Evolutionary conservation across 768 basidiomycete species (phyloP), one percentile per base, ranked within the genome.

Genomic region (Cystobasidium onofrii): DNA sequence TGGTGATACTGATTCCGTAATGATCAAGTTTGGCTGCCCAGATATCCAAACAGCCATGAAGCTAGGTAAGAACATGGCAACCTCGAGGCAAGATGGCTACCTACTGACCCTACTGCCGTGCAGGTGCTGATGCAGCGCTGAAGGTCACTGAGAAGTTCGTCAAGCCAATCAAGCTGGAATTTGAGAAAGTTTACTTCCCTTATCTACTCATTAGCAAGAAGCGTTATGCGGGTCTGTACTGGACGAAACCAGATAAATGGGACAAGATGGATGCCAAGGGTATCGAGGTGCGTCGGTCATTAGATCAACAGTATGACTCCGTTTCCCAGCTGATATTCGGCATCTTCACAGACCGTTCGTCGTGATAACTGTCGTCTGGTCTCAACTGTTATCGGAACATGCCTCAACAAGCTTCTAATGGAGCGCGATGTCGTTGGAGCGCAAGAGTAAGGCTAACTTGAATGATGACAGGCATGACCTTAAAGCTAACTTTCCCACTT

Each of bases 251-350:
- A 15, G 94, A 97, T 50, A 96, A 92, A 80, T 95, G 90, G 77
- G 96, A 99, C 81, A 98, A 98, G 83, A 98, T 98, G 96, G 96
- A 99, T 78, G 90, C 95, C 1, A 99, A 99, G 83, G 96, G 96
- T 79, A 98, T 99, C 73, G 96, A 99, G 86, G 94, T 92, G 69
- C 1, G 86, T 55, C 3, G 18, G 20, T 1, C 18, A 55, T 6
- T 18, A 1, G 29, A n/a, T 23, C 41, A n/a, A 12, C 52, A 29
- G n/a, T n/a, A 66, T 73, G 44, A 75, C 18, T 13, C 13, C 18
- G n/a, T n/a, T n/a, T 17, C 4, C 9, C n/a, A 12, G 2, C 36
- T 3, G 17, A 13, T 44, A 17, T 7, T 33, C 34, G 0, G 1
- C 13, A 2, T 55, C n/a, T n/a, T n/a, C n/a, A 34, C 75, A 98